These are phyloP conservation scores for Penicillium cosmopolitanum DNA, from an alignment of 495 filamentous ascomycete genomes.

Conservation along the genomic window DNA sequence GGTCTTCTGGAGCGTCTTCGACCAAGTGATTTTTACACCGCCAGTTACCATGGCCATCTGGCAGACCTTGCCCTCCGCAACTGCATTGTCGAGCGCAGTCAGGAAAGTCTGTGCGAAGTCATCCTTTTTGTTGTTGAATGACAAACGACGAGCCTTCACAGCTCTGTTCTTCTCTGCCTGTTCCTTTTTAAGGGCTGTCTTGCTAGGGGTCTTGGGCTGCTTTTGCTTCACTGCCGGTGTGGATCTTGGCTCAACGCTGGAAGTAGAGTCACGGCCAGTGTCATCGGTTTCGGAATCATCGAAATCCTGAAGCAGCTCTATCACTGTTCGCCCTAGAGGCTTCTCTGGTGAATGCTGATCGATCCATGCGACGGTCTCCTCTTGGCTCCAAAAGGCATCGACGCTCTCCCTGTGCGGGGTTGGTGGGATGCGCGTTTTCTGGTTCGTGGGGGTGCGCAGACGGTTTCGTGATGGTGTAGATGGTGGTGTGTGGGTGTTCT, in stretches of 20 bases:
- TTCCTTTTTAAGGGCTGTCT: conserved; percentile 49
- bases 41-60: conserved; percentile 65
- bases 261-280: conserved; percentile 15
- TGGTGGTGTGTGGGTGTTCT: conserved; percentile 44
- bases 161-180: conserved; percentile 45
- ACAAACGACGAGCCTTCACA: conserved; percentile 54
- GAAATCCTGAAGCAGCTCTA: conserved; percentile 37
- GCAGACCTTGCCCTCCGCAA: conserved; percentile 65
- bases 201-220: conserved; percentile 43
- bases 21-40: conserved; percentile 81
- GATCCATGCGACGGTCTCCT: conserved; percentile 78
- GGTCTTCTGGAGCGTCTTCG: conserved; percentile 80
- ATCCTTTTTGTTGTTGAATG: conserved; percentile 70
- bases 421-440: conserved; percentile 50
- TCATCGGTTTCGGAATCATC: conserved; percentile 34
- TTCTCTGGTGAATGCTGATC: conserved; percentile 76
- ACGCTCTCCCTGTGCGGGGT: conserved; percentile 66
- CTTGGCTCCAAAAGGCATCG: conserved; percentile 82
- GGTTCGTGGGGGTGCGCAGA: conserved; percentile 57
- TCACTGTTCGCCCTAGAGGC: conserved; percentile 26
- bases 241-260: conserved; percentile 14
- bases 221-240: conserved; percentile 19
- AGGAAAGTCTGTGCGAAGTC: conserved; percentile 71
- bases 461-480: conserved; percentile 45
- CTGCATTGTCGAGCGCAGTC: conserved; percentile 66